A percentile compares a stretch with the other conserved stretches of the same genome.
Evolutionary conservation across 768 basidiomycete genomes (phyloP).

Genomic region (Calocybe cyanea): DNA sequence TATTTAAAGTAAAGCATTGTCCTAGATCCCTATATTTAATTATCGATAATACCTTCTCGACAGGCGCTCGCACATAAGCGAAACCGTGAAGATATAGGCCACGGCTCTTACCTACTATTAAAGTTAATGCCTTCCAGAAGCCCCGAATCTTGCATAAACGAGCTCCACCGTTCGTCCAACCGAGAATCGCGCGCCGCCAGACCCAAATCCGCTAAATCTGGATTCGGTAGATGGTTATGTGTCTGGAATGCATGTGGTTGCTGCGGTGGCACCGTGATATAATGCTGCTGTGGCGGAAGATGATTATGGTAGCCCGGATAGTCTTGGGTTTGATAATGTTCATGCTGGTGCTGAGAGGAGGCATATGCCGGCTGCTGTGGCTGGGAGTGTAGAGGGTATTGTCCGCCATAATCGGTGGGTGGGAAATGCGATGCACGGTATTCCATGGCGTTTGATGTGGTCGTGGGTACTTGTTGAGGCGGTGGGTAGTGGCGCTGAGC

Average conservation of each 20-base stretch:
- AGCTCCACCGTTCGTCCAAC: slow-evolving; percentile 56
- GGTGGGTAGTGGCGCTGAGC: slow-evolving; percentile 6
- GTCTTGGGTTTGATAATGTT: slow-evolving; percentile 5
- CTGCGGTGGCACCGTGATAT: slow-evolving; percentile 9
- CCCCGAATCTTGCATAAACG: slow-evolving; percentile 58
- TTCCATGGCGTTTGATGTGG: neutral
- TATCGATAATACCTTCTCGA: too few relatives aligned
- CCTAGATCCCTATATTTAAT: too few relatives aligned
- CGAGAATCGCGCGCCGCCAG: slow-evolving; percentile 53
- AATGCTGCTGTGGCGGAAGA: slow-evolving; percentile 15
- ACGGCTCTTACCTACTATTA: neutral
- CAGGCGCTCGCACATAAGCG: too few relatives aligned
- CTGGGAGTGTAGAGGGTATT: neutral
- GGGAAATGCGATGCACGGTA: neutral
- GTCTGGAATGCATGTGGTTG: slow-evolving; percentile 6
- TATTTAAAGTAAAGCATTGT: too few relatives aligned
- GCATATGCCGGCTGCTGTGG: neutral
- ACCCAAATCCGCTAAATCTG: slow-evolving; percentile 57
- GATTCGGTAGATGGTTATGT: slow-evolving; percentile 21
- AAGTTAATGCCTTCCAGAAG: slow-evolving; percentile 28
- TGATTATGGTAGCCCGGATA: slow-evolving; percentile 17
- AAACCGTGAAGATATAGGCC: too few relatives aligned
- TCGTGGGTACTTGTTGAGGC: neutral
- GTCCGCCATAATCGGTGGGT: neutral
- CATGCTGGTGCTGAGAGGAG: slow-evolving; percentile 1